Conservation (phyloP, 1,284 basidiomycete genomes). For the Pyrrhoderma lamaoense region DNA sequence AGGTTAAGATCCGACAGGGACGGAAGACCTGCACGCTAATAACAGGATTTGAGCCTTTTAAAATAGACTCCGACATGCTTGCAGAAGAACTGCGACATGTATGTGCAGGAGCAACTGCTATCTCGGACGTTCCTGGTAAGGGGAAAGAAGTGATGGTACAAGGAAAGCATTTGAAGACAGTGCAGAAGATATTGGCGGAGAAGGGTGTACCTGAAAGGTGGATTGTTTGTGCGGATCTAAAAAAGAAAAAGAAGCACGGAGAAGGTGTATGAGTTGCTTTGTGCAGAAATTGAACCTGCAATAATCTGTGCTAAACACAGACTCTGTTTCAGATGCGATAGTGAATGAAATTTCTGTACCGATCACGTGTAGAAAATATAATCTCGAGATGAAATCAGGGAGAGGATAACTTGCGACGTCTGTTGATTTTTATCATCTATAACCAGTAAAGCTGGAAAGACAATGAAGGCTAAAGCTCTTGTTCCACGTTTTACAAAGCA, state of each 20-base stretch:
- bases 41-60: conserved; percentile 72
- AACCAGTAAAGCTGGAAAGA: no score
- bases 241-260: conserved; percentile 38
- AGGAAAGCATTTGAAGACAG: conserved; percentile 67
- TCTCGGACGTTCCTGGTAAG: conserved; percentile 40
- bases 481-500: no score
- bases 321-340: no score
- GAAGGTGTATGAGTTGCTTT: no score
- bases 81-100: conserved; percentile 70
- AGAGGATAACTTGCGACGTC: no score
- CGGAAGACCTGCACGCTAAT: conserved; percentile 72
- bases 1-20: conserved; percentile 67
- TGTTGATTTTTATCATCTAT: no score
- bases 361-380: no score
- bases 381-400: no score
- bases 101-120: conserved; percentile 74
- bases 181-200: conserved; percentile 55
- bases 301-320: no score
- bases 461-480: no score
- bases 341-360: no score
- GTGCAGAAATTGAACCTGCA: no score
- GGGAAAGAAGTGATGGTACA: conserved; percentile 72
- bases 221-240: conserved; percentile 51
- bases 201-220: conserved; percentile 75
- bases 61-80: conserved; percentile 60